Percentiles rank a stretch among this genome's conserved stretches.
These are phyloP conservation scores for Edaphochlamys debaryana DNA, from an alignment of 139 green algal genomes.

Conservation along the genomic window DNA sequence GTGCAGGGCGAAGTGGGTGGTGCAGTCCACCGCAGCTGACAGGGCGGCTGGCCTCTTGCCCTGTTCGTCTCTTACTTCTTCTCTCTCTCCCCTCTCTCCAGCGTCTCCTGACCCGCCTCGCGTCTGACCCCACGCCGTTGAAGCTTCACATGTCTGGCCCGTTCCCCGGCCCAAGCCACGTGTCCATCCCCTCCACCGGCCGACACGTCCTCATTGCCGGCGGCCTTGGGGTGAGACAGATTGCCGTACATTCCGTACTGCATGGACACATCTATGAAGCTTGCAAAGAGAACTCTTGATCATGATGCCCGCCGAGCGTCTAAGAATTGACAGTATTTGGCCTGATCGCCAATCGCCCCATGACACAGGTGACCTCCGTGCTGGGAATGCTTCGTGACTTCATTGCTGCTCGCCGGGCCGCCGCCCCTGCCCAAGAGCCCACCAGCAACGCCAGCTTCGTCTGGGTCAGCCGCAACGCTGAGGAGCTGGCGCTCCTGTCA, in stretches of 20 bases:
- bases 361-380: background rate
- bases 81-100: background rate
- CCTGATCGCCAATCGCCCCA: background rate
- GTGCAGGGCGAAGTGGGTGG: background rate
- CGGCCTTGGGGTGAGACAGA: slow-evolving; percentile 23
- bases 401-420: background rate
- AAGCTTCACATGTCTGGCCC: slow-evolving; percentile 25
- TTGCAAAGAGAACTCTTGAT: too few relatives aligned
- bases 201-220: slow-evolving; percentile 12
- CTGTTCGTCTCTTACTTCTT: background rate
- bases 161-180: slow-evolving; percentile 7
- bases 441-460: background rate
- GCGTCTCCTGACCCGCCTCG: background rate
- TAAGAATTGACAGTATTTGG: too few relatives aligned
- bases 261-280: too few relatives aligned
- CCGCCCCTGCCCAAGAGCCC: too few relatives aligned
- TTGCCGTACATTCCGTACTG: too few relatives aligned
- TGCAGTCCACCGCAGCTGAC: too few relatives aligned
- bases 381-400: slow-evolving; percentile 30
- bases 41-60: background rate
- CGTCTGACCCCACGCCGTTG: background rate
- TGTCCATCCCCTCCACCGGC: background rate
- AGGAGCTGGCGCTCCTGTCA: slow-evolving; percentile 2
- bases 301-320: background rate
- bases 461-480: slow-evolving; percentile 18